A percentile compares a stretch with the other conserved stretches of the same genome.
Evolutionary conservation across 2,329 filamentous ascomycete species (phyloP).

Genomic region (Colletotrichum agaves): DNA sequence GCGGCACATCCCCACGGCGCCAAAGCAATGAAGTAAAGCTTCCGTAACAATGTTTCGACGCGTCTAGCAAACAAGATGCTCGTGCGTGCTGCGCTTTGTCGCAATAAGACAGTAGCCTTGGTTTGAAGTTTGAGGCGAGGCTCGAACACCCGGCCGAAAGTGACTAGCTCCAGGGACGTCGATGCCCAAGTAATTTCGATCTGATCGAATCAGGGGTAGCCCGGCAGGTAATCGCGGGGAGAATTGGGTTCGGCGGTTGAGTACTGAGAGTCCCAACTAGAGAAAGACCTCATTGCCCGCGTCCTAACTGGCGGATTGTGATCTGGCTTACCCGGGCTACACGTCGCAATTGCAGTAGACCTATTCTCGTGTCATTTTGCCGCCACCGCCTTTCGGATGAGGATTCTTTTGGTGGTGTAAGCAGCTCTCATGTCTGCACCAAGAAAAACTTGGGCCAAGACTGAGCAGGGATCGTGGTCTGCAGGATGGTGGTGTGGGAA

Average conservation of each 20-base stretch:
- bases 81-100: slow-evolving; percentile 28
- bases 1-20: neutral
- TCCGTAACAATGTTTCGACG: neutral
- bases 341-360: neutral
- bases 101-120: slow-evolving; percentile 1
- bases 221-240: slow-evolving; percentile 22
- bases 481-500: slow-evolving; percentile 17
- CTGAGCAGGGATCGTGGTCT: slow-evolving; percentile 11
- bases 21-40: neutral
- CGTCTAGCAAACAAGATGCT: neutral
- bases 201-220: slow-evolving; percentile 21
- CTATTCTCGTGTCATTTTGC: slow-evolving; percentile 19
- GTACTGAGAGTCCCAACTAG: neutral
- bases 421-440: neutral
- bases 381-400: slow-evolving; percentile 13
- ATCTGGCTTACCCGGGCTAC: neutral
- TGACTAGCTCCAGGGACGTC: slow-evolving; percentile 15
- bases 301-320: neutral
- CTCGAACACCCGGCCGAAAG: slow-evolving; percentile 7
- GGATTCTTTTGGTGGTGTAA: neutral
- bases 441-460: neutral
- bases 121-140: slow-evolving; percentile 24
- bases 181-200: slow-evolving; percentile 22
- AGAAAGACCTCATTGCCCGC: neutral
- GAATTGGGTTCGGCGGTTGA: neutral